phyloP scores from a whole-genome alignment of 2,329 filamentous ascomycete genomes.

The Stenocarpella maydis region DNA sequence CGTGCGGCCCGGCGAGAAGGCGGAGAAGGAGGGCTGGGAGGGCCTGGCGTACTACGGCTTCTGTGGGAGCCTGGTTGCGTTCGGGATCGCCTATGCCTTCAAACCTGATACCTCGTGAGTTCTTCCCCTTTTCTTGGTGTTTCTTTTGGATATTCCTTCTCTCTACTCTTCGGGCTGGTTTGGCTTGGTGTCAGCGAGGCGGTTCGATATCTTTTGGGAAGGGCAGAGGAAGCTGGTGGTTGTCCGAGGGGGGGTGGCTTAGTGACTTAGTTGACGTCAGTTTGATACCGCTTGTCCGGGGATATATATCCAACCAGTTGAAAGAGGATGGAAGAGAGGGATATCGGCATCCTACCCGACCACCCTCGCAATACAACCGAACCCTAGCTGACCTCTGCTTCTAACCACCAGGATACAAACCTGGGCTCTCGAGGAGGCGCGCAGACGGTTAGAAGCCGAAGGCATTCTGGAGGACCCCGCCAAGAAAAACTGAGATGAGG shows the following conservation, averaged over 20 bases:
- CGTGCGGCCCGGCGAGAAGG: constrained; percentile 93
- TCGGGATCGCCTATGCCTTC: constrained; percentile 85
- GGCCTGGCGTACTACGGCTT: constrained; percentile 84
- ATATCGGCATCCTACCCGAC: not conserved
- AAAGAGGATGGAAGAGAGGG: not conserved
- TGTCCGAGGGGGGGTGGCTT: not conserved
- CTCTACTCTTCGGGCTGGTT: constrained; percentile 31
- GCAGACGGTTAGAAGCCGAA: constrained; percentile 93
- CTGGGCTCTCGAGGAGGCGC: constrained; percentile 97
- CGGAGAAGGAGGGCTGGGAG: constrained; percentile 97
- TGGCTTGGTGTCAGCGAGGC: not conserved
- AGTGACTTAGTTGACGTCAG: not conserved
- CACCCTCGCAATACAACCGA: no score
- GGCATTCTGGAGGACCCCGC: constrained; percentile 85
- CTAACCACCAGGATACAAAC: constrained; percentile 83
- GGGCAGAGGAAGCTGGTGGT: not conserved
- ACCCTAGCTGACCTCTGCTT: constrained; percentile 41
- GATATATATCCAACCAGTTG: no score
- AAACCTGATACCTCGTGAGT: constrained; percentile 99
- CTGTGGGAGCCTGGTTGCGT: constrained; percentile 77
- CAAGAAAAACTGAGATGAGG: constrained; percentile 56
- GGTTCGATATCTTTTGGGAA: no score
- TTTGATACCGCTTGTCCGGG: not conserved
- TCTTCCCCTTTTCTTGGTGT: constrained; percentile 44
- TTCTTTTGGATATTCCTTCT: not conserved